phyloP scores from a whole-genome alignment of 495 filamentous ascomycete species.

The Aspergillus ellipticus region DNA sequence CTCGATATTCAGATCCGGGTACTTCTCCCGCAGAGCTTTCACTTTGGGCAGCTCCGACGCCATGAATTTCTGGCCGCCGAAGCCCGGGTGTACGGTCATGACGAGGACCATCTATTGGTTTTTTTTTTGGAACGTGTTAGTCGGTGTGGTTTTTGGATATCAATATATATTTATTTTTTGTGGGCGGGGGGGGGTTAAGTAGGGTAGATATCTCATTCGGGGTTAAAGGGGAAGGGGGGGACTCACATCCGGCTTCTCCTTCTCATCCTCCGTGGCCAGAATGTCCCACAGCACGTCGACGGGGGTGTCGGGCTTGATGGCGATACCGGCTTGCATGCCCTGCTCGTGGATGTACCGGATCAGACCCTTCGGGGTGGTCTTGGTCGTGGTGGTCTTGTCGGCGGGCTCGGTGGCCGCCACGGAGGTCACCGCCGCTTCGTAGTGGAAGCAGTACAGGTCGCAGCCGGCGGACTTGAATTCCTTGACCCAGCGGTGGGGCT shows the following conservation, averaged over 20 bases:
- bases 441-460: constrained; percentile 99
- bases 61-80: constrained; percentile 99
- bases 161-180: no score
- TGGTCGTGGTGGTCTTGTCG: constrained; percentile 54
- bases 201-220: no score
- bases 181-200: no score
- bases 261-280: constrained; percentile 63
- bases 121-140: no score
- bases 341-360: constrained; percentile 85
- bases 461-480: constrained; percentile 92
- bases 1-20: constrained; percentile 92
- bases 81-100: constrained; percentile 97
- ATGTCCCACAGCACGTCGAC: constrained; percentile 92
- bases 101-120: constrained; percentile 92
- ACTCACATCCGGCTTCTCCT: constrained; percentile 87
- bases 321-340: constrained; percentile 88
- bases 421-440: constrained; percentile 87
- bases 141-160: background rate
- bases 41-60: constrained; percentile 93
- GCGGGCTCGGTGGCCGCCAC: constrained; percentile 78
- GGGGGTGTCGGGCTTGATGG: constrained; percentile 87
- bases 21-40: constrained; percentile 70
- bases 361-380: constrained; percentile 77
- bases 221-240: background rate
- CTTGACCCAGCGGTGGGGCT: constrained; percentile 97